Conservation (phyloP, 768 basidiomycete genomes). For the Mycena vitilis region DNA sequence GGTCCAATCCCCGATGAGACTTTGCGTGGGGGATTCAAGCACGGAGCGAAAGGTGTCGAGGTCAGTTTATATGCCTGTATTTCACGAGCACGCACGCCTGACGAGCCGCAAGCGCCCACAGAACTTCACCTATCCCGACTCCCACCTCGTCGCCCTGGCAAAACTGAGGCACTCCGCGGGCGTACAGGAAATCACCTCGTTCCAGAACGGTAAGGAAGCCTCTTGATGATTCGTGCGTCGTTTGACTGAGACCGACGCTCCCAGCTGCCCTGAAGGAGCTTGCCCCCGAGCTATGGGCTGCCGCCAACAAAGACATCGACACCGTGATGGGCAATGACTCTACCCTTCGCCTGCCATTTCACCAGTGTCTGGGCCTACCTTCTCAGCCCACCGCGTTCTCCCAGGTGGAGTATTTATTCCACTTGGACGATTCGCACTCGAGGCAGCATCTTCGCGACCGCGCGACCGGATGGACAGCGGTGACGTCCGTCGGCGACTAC, state of each 20-base stretch:
- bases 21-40: neutral
- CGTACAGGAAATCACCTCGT: neutral
- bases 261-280: no score
- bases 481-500: neutral
- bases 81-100: no score
- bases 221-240: neutral
- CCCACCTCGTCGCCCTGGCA: neutral
- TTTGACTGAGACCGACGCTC: no score
- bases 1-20: neutral
- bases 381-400: neutral
- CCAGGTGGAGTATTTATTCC: neutral
- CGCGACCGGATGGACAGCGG: neutral
- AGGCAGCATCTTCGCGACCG: neutral
- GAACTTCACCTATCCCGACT: neutral
- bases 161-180: neutral
- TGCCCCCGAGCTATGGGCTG: no score
- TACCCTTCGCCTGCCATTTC: neutral
- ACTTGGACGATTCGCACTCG: neutral
- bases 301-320: neutral
- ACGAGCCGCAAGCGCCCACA: neutral
- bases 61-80: neutral
- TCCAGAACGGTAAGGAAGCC: neutral
- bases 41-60: neutral
- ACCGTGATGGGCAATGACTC: neutral
- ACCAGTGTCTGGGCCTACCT: neutral